A percentile compares a stretch with the other conserved stretches of the same genome.
Evolutionary conservation across 805 yeast genomes (phyloP).

Genomic region (Isabelozyma heimii): DNA sequence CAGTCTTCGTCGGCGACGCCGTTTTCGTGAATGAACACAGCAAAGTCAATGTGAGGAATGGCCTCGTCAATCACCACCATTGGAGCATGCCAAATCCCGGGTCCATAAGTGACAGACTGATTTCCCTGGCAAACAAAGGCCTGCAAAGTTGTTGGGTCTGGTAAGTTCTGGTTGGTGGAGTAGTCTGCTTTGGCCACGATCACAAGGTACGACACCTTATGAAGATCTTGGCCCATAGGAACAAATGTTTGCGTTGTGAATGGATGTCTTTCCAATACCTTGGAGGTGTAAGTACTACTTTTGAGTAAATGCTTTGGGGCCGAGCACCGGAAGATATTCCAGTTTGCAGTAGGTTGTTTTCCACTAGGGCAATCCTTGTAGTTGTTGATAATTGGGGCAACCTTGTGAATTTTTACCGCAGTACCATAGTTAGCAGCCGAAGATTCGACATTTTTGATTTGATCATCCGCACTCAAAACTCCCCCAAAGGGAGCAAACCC

Average conservation of each 20-base stretch:
- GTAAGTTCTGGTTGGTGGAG: constrained; percentile 41
- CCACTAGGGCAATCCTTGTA: constrained; percentile 48
- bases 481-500: constrained; percentile 70
- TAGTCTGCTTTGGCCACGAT: constrained; percentile 66
- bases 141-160: constrained; percentile 56
- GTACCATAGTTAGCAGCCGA: constrained; percentile 89
- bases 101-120: constrained; percentile 87
- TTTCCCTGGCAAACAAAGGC: constrained; percentile 80
- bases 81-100: constrained; percentile 93
- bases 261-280: constrained; percentile 88
- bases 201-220: constrained; percentile 62
- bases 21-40: constrained; percentile 84
- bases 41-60: constrained; percentile 62
- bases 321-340: constrained; percentile 81
- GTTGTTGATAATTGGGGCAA: constrained; percentile 62
- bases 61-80: constrained; percentile 77
- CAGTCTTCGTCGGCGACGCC: constrained; percentile 78
- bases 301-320: constrained; percentile 65
- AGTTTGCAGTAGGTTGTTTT: constrained; percentile 55
- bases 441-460: constrained; percentile 44
- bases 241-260: constrained; percentile 82
- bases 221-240: constrained; percentile 73
- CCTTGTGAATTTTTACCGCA: constrained; percentile 72
- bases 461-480: constrained; percentile 75
- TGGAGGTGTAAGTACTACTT: constrained; percentile 43